Base-by-base conservation (phyloP, 2,329 filamentous ascomycete genomes). In the Aspergillus ruber region DNA sequence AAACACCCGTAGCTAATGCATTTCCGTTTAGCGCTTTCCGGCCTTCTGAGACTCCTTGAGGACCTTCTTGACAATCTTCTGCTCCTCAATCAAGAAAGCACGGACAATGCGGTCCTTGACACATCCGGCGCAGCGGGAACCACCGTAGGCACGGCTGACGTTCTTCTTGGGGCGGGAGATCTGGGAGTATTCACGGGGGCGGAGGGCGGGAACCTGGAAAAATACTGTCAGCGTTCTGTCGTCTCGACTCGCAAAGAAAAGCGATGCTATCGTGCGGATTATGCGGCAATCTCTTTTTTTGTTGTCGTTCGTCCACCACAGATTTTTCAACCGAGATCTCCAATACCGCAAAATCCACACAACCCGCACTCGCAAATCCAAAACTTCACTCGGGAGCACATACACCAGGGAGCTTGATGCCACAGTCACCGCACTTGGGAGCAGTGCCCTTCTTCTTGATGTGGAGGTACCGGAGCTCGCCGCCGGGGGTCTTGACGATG, bases 41-140 rank as follows among this genome's bases (percentile, higher is more conserved):
- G 67, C 65, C 67, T 72, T 86, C 80, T 95, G 88, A 57, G 81
- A 83, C 83, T 97, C 91, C 87, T 96, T 96, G 74, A 97, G 84
- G 68, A 98, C 93, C 88, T 98, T 98, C 90, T 98, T 98, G 78
- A 98, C 93, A 68, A 98, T 97, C 88, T 98, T 98, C 83, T 98
- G 93, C 85, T 98, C 93, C 82, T 98, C 94, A 62, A 98, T 97
- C 74, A 98, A 80, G 86, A 98, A 98, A 58, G 93, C 93, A 66
- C 93, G 89, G 65, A 96, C 89, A 64, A 98, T 88, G 66, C 93
- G 87, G 81, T 98, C 93, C 76, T 91, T 90, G 65, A 98, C 93
- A 77, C 93, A 98, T 83, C 89, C 93, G 72, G 87, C 90, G 82
- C 93, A 98, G 83, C 93, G 88, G 68, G 90, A 96, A 71, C 93